A percentile compares a stretch with the other conserved stretches of the same genome.
These are phyloP conservation scores for Polygonum maritimum DNA, from an alignment of 148 eudicot species.

Conservation along the genomic window DNA sequence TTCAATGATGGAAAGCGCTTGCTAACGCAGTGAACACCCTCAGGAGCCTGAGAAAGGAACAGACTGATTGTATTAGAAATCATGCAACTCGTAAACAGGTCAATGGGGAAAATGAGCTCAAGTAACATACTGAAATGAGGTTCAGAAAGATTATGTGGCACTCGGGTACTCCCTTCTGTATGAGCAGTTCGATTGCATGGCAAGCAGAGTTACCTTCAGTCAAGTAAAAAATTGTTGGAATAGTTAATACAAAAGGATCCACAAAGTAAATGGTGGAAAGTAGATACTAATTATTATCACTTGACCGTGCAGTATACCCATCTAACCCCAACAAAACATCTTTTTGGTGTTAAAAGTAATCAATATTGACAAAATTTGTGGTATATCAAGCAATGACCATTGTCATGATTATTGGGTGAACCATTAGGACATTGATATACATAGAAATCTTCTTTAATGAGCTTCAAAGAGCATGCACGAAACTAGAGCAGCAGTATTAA, in stretches of 20 bases:
- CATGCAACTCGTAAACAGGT: background rate
- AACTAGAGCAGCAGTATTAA: background rate
- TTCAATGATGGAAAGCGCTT: slow-evolving; percentile 78
- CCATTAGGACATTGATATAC: background rate
- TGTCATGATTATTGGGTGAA: background rate
- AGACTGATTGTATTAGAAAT: background rate
- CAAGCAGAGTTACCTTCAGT: slow-evolving; percentile 85
- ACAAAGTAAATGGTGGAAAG: background rate
- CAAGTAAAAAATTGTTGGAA: background rate
- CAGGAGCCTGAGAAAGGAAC: slow-evolving; percentile 58
- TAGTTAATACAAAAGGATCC: background rate
- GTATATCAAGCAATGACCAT: background rate
- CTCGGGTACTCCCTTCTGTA: slow-evolving; percentile 97
- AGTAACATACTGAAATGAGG: slow-evolving; percentile 75
- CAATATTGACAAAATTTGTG: background rate
- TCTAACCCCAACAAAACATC: background rate
- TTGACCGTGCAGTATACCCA: background rate
- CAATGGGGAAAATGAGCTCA: background rate
- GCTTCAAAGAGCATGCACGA: background rate
- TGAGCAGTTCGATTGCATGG: slow-evolving; percentile 82
- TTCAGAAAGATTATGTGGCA: slow-evolving; percentile 83
- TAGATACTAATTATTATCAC: background rate
- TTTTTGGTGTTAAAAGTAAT: background rate
- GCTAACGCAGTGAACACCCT: slow-evolving; percentile 81
- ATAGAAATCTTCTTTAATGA: background rate